Evolutionary conservation across 2,329 filamentous ascomycete species (phyloP).

Genomic region (Sclerotinia sclerotiorum): DNA sequence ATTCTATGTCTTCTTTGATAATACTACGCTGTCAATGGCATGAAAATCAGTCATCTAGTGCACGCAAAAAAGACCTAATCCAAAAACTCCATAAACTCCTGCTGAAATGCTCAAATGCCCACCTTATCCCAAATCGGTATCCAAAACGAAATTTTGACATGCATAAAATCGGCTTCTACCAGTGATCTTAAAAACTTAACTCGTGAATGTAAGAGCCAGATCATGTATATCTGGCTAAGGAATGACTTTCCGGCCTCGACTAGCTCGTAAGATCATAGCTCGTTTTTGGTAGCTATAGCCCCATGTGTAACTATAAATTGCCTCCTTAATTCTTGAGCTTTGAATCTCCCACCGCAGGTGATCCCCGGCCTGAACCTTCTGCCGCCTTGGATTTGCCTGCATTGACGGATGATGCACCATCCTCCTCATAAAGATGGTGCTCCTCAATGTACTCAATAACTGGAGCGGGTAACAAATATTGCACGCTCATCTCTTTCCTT

Average conservation of each 20-base stretch:
- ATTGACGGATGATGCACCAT: conserved; percentile 30
- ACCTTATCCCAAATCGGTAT: conserved; percentile 15
- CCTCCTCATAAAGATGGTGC: conserved; percentile 62
- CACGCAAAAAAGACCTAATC: neutral
- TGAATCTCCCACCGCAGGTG: conserved; percentile 27
- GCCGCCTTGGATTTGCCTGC: conserved; percentile 31
- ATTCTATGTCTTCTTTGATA: neutral
- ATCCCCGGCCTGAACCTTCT: conserved; percentile 26
- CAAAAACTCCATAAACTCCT: conserved; percentile 1
- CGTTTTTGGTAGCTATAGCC: neutral
- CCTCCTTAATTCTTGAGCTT: conserved; percentile 26
- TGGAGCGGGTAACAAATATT: conserved; percentile 70
- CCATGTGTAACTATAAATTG: neutral
- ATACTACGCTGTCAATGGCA: conserved; percentile 3
- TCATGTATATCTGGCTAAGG: neutral
- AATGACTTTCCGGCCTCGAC: conserved; percentile 10
- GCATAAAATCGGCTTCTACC: conserved; percentile 4
- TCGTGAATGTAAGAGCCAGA: neutral
- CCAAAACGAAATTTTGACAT: conserved; percentile 18
- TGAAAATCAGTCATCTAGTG: conserved; percentile 1
- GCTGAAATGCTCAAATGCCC: conserved; percentile 3
- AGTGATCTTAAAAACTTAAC: neutral
- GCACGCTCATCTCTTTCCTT: conserved; percentile 77
- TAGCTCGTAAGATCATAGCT: conserved; percentile 14
- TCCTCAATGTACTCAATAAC: conserved; percentile 75